Base-by-base conservation (phyloP, 345 rosid species). In the Ceriops zippeliana region DNA sequence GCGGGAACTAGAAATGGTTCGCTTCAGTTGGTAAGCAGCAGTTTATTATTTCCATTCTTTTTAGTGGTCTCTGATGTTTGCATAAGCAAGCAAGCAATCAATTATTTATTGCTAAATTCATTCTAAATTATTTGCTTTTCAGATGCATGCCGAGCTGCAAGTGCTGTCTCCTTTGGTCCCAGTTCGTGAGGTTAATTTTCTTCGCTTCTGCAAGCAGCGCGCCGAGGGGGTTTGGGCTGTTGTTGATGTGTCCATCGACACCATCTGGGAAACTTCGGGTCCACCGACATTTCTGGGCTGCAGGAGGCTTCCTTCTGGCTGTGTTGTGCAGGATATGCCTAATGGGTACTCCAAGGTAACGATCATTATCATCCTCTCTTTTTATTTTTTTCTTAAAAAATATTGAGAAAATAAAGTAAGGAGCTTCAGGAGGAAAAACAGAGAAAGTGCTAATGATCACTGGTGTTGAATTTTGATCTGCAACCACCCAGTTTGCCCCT, bases 141-240 rank as follows among this genome's bases (percentile, higher is more conserved):
- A 96, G 99, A 87, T 96, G 99, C 87, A 85, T 27, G 98, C 97
- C 2, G 99, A 96, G 82, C 78, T 92, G 7, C 97, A 92, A 76
- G 84, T 96, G 30, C 78, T 90, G 11, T 92, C 99, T 38, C 99
- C 99, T 20, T 80, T 96, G 47, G 99, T 96, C 27, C 99, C 99
- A 4, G 92, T 96, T 37, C 84, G 99, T 15, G 92, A 87, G 80
- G 85, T 90, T 4, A 86, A 76, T 73, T 96, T 96, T 73, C 87
- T 96, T 15, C 82, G 99, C 47, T 90, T 86, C 75, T 92, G 98
- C 86, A 92, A 90, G 82, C 98, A 92, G 71, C 99, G 83, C 21
- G 97, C 96, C 0, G 96, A 88, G 65, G 96, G 96, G 27, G 86
- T 91, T 34, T 91, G 99, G 99, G 96, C 96, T 1, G 96, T 96